Conservation (phyloP, 139 green algal genomes). For the Haematococcus lacustris region DNA sequence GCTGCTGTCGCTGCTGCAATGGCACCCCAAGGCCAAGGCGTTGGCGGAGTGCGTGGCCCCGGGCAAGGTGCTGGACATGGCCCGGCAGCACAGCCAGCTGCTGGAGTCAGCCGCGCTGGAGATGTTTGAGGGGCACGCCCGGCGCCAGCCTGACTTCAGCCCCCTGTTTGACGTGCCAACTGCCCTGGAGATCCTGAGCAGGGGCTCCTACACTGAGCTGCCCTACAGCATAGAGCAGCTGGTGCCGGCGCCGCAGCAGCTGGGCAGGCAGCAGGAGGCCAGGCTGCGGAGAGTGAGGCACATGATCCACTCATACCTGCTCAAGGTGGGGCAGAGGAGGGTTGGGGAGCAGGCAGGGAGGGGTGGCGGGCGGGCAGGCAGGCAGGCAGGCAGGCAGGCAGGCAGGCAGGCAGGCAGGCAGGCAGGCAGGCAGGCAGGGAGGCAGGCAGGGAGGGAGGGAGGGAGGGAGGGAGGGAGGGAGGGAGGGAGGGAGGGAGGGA, state of each 20-base stretch:
- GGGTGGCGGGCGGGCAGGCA: neutral
- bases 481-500: too few species aligned
- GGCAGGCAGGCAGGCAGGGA: neutral
- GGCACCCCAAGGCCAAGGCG: slow-evolving; percentile 30
- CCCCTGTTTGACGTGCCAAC: slow-evolving; percentile 37
- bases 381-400: neutral
- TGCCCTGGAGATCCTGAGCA: slow-evolving; percentile 30
- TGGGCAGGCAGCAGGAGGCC: slow-evolving; percentile 5
- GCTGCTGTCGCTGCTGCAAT: slow-evolving; percentile 21
- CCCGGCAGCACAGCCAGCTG: slow-evolving; percentile 20
- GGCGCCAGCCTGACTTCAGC: slow-evolving; percentile 6
- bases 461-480: too few species aligned
- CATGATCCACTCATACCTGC: slow-evolving; percentile 22
- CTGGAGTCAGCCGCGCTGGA: slow-evolving; percentile 15
- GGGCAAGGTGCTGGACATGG: slow-evolving; percentile 24
- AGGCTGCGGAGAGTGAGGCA: slow-evolving; percentile 30
- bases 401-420: neutral
- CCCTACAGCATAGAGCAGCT: slow-evolving; percentile 29
- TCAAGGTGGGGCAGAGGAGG: slow-evolving; percentile 10
- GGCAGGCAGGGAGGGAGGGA: too few species aligned
- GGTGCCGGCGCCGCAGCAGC: slow-evolving; percentile 3
- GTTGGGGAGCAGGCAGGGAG: neutral
- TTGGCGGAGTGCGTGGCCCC: slow-evolving; percentile 25
- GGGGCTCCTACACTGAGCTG: slow-evolving; percentile 35
- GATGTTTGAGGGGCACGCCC: slow-evolving; percentile 8